Evolutionary conservation across 2,329 filamentous ascomycete species (phyloP), one percentile per base, ranked within the genome.

Genomic region (Botryotinia narcissicola): DNA sequence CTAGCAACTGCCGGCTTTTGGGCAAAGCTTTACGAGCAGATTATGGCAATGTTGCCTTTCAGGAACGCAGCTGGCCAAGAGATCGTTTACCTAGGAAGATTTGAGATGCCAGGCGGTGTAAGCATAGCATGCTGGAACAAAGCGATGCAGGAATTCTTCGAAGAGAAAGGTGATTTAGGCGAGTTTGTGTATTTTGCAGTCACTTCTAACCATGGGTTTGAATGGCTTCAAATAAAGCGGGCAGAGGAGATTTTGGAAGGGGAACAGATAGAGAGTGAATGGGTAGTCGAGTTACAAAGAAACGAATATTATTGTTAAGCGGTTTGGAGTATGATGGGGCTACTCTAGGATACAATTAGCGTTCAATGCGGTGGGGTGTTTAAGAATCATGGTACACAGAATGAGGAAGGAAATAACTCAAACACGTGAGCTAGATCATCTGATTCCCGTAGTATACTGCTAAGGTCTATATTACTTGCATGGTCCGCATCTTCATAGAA

Each of bases 201-300:
- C 8, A 2, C 4, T 29, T 3, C 1, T 16, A 10, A 10, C 7
- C 2, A 40, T 40, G 64, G 64, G 7, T 20, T 54, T 29, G 9
- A 16, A 40, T 67, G 64, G 64, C 7, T 29, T 12, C 2, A 51
- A 16, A 8, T 1, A 29, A 29, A 54, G 35, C 4, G 1, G 1
- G 46, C 5, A 20, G 64, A 67, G 18, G 4, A 2, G 14, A 6
- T 22, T 4, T 54, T 40, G 25, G 18, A 29, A n/a, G 10, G 6
- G 2, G 14, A 25, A 2, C 18, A 48, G n/a, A 40, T 67, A 10
- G 35, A 20, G 22, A 25, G 10, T 10, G 25, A 40, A n/a, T 67
- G 64, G 64, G 46, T 67, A 9, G 16, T 54, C n/a, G 64, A 51
- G 64, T 48, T 67, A 29, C 64, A 46, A 54, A 67, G 35, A 25